Conservation (phyloP, 148 eudicot genomes). For the Silene latifolia region DNA sequence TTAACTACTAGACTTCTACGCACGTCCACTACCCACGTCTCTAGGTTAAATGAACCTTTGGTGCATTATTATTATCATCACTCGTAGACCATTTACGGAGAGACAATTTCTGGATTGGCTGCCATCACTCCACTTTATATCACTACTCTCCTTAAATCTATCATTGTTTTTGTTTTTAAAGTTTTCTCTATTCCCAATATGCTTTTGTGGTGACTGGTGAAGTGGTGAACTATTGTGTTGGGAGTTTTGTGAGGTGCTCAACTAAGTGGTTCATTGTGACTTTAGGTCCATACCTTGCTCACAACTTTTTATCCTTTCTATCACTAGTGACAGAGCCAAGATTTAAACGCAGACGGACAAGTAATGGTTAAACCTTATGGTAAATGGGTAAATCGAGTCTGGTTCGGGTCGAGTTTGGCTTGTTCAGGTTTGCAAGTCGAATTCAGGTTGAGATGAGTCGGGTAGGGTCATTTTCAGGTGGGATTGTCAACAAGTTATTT, state of each 20-base stretch:
- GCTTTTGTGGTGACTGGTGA: not conserved
- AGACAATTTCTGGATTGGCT: not conserved
- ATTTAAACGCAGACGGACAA: no score
- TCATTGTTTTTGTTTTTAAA: not conserved
- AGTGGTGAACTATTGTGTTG: not conserved
- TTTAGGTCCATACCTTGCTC: no score
- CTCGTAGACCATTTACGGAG: not conserved
- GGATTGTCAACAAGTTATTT: no score
- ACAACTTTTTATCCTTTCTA: no score
- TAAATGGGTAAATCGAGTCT: no score
- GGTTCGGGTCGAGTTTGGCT: no score
- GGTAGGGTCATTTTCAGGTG: no score
- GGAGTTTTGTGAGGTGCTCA: not conserved
- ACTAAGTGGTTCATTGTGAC: not conserved
- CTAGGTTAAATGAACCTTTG: not conserved
- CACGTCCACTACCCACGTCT: not conserved
- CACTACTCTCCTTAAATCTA: not conserved
- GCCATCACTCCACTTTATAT: constrained; percentile 5
- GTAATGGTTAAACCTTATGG: no score
- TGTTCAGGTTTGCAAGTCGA: no score
- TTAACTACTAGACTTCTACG: no score
- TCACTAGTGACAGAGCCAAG: no score
- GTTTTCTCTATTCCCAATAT: not conserved
- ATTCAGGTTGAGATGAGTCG: no score
- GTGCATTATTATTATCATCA: not conserved